These are phyloP conservation scores for Geosmithia flava DNA, from an alignment of 2,329 filamentous ascomycete genomes.

Conservation along the genomic window DNA sequence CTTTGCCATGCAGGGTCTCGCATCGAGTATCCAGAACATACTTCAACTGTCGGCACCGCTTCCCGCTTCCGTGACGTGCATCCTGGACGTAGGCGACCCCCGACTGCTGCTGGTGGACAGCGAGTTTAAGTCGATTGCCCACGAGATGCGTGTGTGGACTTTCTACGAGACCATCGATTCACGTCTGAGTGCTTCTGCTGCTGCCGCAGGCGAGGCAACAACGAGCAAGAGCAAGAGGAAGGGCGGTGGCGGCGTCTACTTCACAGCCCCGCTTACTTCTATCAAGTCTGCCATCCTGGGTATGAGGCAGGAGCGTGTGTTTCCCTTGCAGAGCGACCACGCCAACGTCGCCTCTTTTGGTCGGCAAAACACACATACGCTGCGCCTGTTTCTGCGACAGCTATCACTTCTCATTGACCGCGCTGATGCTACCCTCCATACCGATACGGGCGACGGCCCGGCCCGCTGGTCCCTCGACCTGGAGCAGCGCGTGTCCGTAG, in stretches of 20 bases:
- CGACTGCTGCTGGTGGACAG: slow-evolving; percentile 37
- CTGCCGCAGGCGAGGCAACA: slow-evolving; percentile 12
- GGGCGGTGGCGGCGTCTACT: slow-evolving; percentile 26
- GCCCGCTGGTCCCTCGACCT: slow-evolving; percentile 34
- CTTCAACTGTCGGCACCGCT: slow-evolving; percentile 38
- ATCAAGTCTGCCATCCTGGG: slow-evolving; percentile 41
- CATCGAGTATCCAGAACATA: slow-evolving; percentile 37
- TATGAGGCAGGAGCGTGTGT: slow-evolving; percentile 36
- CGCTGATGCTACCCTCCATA: slow-evolving; percentile 16
- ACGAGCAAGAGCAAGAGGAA: slow-evolving; percentile 8
- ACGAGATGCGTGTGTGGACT: slow-evolving; percentile 49
- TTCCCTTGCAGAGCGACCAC: slow-evolving; percentile 41
- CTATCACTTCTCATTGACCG: slow-evolving; percentile 17
- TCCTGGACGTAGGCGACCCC: slow-evolving; percentile 37
- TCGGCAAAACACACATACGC: slow-evolving; percentile 31
- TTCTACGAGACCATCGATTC: slow-evolving; percentile 53
- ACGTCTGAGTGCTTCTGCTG: slow-evolving; percentile 27
- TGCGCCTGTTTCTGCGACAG: slow-evolving; percentile 26
- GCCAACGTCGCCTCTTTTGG: slow-evolving; percentile 43
- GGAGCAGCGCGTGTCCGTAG: slow-evolving; percentile 40
- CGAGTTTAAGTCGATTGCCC: slow-evolving; percentile 41
- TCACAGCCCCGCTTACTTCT: slow-evolving; percentile 46
- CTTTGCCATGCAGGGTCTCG: slow-evolving; percentile 44
- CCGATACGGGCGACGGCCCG: slow-evolving; percentile 7
- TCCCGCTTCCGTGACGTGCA: slow-evolving; percentile 34